phyloP scores from a whole-genome alignment of 2,329 filamentous ascomycete genomes.

The Lithohypha guttulata region DNA sequence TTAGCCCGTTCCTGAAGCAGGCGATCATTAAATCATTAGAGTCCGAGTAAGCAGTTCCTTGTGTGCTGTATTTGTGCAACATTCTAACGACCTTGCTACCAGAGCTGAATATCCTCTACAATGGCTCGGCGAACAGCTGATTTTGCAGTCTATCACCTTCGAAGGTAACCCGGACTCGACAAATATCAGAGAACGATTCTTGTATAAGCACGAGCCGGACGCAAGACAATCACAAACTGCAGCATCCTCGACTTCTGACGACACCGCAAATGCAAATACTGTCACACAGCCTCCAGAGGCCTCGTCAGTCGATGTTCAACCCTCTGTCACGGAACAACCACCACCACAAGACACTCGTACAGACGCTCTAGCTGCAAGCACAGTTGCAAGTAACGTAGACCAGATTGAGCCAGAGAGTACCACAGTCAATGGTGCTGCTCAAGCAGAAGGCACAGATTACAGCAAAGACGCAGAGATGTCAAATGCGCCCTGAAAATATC shows the following conservation, averaged over 20 bases:
- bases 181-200: slow-evolving; percentile 20
- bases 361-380: too few relatives aligned
- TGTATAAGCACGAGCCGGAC: slow-evolving; percentile 17
- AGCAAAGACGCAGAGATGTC: slow-evolving; percentile 7
- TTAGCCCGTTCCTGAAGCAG: slow-evolving; percentile 21
- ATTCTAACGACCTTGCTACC: not conserved
- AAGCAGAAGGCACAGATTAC: not conserved
- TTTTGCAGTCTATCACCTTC: slow-evolving; percentile 21
- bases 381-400: too few relatives aligned
- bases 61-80: not conserved
- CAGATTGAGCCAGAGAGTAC: too few relatives aligned
- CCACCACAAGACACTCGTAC: too few relatives aligned
- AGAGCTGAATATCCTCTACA: slow-evolving; percentile 22
- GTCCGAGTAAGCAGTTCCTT: slow-evolving; percentile 16
- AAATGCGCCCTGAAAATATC: slow-evolving; percentile 6
- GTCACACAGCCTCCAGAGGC: too few relatives aligned
- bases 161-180: slow-evolving; percentile 21
- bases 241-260: not conserved
- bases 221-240: slow-evolving; percentile 12
- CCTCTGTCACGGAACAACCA: too few relatives aligned
- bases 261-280: not conserved
- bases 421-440: not conserved
- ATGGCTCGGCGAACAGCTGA: slow-evolving; percentile 23
- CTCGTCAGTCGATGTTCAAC: too few relatives aligned
- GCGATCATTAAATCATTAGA: slow-evolving; percentile 19